Conservation (phyloP, 176 grass and related monocot genomes). For the Phoenix roebelenii region DNA sequence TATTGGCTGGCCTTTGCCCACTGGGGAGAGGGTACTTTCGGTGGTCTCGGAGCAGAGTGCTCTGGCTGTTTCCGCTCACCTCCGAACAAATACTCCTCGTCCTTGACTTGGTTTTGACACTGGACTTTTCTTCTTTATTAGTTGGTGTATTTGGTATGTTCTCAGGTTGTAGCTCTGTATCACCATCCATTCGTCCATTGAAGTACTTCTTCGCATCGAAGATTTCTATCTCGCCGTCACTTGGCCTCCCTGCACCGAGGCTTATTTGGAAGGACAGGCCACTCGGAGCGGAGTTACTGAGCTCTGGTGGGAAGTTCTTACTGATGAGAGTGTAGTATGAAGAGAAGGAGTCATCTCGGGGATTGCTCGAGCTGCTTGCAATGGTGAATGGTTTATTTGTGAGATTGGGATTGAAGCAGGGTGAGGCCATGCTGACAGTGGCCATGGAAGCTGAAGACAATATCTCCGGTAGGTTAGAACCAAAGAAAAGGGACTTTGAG, state of each 20-base stretch:
- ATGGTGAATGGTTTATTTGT: not conserved
- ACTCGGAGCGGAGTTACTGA: not conserved
- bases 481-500: too few relatives aligned
- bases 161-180: not conserved
- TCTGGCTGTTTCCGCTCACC: slow-evolving; percentile 8
- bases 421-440: not conserved
- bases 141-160: not conserved
- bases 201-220: slow-evolving; percentile 17
- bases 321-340: not conserved
- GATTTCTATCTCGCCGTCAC: slow-evolving; percentile 14
- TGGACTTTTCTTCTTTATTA: not conserved
- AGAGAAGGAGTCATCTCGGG: slow-evolving; percentile 9
- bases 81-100: slow-evolving; percentile 2
- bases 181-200: slow-evolving; percentile 1
- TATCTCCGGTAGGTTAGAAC: too few relatives aligned
- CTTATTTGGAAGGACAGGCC: slow-evolving; percentile 4
- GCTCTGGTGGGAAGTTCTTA: slow-evolving; percentile 3
- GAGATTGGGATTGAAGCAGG: not conserved
- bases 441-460: not conserved
- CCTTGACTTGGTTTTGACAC: not conserved
- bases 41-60: slow-evolving; percentile 1
- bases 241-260: not conserved
- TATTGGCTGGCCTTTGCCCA: not conserved
- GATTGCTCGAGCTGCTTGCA: not conserved
- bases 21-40: not conserved